Evolutionary conservation across 768 basidiomycete genomes (phyloP), one percentile per base, ranked within the genome.

Genomic region (Tulasnella sp.): DNA sequence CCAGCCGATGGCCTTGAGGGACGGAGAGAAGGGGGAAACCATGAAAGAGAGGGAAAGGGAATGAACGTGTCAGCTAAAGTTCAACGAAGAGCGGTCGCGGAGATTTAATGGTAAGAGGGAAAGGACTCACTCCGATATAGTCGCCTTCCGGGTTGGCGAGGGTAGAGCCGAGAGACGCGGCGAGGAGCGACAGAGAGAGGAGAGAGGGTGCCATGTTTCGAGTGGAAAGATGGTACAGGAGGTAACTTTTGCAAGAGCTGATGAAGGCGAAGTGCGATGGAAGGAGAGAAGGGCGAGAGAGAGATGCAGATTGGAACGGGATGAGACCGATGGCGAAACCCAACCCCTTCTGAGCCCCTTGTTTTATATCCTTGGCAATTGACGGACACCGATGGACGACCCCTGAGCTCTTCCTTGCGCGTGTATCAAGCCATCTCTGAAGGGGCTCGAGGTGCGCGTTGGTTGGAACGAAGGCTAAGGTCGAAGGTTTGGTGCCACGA

Each of bases 111-210:
- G 64, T 16, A 50, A 60, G 54, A 41, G 31, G n/a, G 42, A 73
- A 37, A 73, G 37, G 20, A 58, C 76, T 48, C 28, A 77, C 76
- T 42, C 76, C 76, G 37, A 77, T 77, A 24, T 48, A 50, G 46
- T 24, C 46, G 28, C 18, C 73, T 41, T 46, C 20, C 16, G 73
- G 31, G 73, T 5, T 46, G 74, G 40, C 74, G n/a, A 75, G 31
- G 18, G 74, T 48, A 20, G 41, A 42, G 74, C 41, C n/a, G 41
- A 75, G 41, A 48, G 74, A 34, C n/a, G 74, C 74, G 73, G 73
- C 73, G 73, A 74, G 73, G 37, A 74, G 40, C 16, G 73, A 74
- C 16, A 74, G 37, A n/a, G 73, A 74, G 37, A 74, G 73, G 37
- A 74, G 40, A 40, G 40, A 41, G 37, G 73, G 73, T 34, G 73